A percentile compares a stretch with the other conserved stretches of the same genome.
These are phyloP conservation scores for Cucurbita maxima DNA, from an alignment of 306 rosid species.

Conservation along the genomic window DNA sequence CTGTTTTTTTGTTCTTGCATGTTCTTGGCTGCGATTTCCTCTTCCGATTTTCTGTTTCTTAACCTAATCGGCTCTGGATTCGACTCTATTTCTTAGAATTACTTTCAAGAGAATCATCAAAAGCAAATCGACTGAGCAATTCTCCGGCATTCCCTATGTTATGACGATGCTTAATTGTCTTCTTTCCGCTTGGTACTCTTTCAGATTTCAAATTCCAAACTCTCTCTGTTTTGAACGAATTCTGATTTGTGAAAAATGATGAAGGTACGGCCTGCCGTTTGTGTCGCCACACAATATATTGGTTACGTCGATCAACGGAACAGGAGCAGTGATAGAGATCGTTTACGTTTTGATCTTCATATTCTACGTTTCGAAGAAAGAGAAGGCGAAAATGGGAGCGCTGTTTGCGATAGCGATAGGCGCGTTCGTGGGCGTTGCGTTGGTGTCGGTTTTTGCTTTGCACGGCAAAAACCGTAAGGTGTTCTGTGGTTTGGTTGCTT, in stretches of 20 bases:
- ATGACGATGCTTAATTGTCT: constrained; percentile 85
- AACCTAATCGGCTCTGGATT: neutral
- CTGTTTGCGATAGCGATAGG: constrained; percentile 31
- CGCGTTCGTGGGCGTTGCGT: constrained; percentile 39
- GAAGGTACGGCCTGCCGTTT: constrained; percentile 86
- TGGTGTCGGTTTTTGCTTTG: constrained; percentile 57
- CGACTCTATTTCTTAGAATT: constrained; percentile 23
- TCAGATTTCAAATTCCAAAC: neutral
- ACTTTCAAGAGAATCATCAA: constrained; percentile 63
- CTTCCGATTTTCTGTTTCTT: neutral
- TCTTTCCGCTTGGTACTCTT: constrained; percentile 67
- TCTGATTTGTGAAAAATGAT: neutral
- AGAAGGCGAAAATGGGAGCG: constrained; percentile 38
- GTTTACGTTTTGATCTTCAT: constrained; percentile 55
- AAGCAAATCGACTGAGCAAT: constrained; percentile 49
- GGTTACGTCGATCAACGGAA: constrained; percentile 66
- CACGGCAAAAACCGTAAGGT: constrained; percentile 37
- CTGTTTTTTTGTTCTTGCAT: neutral
- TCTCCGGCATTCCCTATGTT: constrained; percentile 84
- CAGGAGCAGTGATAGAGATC: constrained; percentile 53
- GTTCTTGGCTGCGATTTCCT: neutral
- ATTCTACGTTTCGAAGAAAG: constrained; percentile 33
- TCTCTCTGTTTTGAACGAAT: neutral
- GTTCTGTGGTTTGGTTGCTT: constrained; percentile 60
- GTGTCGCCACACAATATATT: constrained; percentile 64